Percentiles rank a stretch among this genome's conserved stretches.
Evolutionary conservation across 2,329 filamentous ascomycete genomes (phyloP).

Genomic region (Apiospora arundinis): DNA sequence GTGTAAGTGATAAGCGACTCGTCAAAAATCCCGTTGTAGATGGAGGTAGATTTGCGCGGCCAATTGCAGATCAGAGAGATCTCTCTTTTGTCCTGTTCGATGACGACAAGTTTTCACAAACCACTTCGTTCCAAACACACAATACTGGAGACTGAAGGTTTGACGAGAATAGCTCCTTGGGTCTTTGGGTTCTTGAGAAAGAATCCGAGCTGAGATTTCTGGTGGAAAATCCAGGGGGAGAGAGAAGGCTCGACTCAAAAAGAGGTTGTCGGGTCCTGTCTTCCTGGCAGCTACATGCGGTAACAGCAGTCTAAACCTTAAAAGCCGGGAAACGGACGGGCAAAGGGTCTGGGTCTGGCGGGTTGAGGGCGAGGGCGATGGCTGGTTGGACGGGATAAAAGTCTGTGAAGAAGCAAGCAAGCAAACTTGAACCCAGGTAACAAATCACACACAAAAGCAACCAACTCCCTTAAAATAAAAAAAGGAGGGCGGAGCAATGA

Average conservation of each 20-base stretch:
- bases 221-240: neutral
- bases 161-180: neutral
- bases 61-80: neutral
- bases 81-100: neutral
- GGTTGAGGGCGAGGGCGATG: neutral
- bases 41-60: neutral
- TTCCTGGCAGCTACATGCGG: neutral
- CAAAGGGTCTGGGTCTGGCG: neutral
- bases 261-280: constrained; percentile 6
- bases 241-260: neutral
- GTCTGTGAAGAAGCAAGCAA: constrained; percentile 18
- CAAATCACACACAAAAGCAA: constrained; percentile 16
- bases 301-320: constrained; percentile 13
- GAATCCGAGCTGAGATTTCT: neutral
- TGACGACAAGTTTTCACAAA: neutral
- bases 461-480: neutral
- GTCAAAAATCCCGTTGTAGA: neutral
- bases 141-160: neutral
- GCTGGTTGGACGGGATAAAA: constrained; percentile 17
- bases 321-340: constrained; percentile 14
- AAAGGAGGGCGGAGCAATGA: neutral
- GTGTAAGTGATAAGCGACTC: constrained; percentile 15
- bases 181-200: neutral
- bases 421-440: neutral
- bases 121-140: neutral